Percentiles rank a stretch among this genome's conserved stretches.
Conservation (phyloP, 2,329 filamentous ascomycete species). For the Raffaelea albimanens region DNA sequence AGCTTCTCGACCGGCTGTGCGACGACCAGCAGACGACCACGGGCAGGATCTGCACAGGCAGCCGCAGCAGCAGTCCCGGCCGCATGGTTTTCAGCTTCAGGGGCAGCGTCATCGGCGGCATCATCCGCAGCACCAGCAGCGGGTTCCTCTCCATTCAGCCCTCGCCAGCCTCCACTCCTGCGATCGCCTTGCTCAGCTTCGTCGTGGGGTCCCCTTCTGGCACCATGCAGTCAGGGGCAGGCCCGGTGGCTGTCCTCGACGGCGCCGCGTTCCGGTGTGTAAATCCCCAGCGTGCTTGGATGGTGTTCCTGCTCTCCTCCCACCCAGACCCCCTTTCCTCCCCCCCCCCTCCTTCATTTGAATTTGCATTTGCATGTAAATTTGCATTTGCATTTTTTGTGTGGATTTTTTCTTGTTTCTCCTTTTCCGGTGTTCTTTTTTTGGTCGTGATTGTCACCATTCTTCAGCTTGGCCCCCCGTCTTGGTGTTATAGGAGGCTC, state of each 20-base stretch:
- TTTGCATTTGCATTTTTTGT: not conserved
- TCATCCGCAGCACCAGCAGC: not conserved
- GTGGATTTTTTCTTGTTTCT: not conserved
- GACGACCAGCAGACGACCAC: too few species aligned
- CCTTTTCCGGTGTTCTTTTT: not conserved
- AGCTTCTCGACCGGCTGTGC: too few species aligned
- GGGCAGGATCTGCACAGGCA: too few species aligned
- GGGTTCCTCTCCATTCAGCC: too few species aligned
- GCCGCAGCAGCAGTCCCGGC: too few species aligned
- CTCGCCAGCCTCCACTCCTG: too few species aligned
- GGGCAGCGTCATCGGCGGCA: not conserved
- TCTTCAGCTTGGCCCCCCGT: not conserved
- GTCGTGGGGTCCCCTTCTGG: not conserved
- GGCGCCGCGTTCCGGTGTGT: conserved; percentile 10
- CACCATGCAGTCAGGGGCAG: conserved; percentile 6
- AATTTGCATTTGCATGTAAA: not conserved
- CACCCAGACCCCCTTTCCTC: conserved; percentile 1
- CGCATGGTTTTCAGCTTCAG: too few species aligned
- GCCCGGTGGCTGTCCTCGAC: conserved; percentile 11
- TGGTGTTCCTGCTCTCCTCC: not conserved
- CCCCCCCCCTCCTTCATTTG: not conserved
- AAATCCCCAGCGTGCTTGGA: not conserved
- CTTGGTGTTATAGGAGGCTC: not conserved
- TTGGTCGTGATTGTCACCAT: not conserved
- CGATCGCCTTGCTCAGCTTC: not conserved